Evolutionary conservation across 108 stramenopile species (phyloP).

Genomic region (Fragilaria crotonensis): DNA sequence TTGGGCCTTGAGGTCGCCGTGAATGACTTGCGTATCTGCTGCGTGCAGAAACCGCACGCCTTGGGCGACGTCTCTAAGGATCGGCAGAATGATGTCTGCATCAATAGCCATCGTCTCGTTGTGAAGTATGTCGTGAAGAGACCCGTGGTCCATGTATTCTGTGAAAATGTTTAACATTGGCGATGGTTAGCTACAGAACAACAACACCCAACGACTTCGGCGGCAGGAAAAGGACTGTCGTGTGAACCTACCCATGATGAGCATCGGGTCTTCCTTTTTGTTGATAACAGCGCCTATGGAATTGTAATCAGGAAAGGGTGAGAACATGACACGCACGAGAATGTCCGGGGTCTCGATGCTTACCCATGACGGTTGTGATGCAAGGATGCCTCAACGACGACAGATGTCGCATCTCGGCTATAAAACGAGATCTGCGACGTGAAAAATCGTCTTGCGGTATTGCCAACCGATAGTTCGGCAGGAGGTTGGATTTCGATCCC

Average conservation of each 20-base stretch:
- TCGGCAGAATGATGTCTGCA: constrained; percentile 38
- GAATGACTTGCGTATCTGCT: constrained; percentile 50
- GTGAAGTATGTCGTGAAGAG: constrained; percentile 48
- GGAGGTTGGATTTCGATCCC: no score
- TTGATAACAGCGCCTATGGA: constrained; percentile 47
- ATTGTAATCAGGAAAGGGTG: no score
- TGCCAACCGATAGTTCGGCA: no score
- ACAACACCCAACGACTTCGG: no score
- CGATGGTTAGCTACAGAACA: no score
- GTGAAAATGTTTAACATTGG: no score
- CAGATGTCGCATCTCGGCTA: constrained; percentile 51
- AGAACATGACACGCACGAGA: no score
- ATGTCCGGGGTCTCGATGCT: no score
- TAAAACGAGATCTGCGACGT: constrained; percentile 28
- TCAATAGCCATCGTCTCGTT: constrained; percentile 39
- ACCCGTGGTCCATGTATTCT: constrained; percentile 50
- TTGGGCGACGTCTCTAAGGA: constrained; percentile 47
- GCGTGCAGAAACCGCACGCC: constrained; percentile 56
- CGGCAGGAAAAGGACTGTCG: no score
- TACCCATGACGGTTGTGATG: no score
- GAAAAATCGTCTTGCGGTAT: no score
- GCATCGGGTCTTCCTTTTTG: constrained; percentile 33
- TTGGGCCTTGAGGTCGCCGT: constrained; percentile 51
- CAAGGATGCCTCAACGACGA: constrained; percentile 53
- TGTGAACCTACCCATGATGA: no score